Evolutionary conservation across 331 rosid genomes (phyloP).

Genomic region (Rhamnella rubrinervis): DNA sequence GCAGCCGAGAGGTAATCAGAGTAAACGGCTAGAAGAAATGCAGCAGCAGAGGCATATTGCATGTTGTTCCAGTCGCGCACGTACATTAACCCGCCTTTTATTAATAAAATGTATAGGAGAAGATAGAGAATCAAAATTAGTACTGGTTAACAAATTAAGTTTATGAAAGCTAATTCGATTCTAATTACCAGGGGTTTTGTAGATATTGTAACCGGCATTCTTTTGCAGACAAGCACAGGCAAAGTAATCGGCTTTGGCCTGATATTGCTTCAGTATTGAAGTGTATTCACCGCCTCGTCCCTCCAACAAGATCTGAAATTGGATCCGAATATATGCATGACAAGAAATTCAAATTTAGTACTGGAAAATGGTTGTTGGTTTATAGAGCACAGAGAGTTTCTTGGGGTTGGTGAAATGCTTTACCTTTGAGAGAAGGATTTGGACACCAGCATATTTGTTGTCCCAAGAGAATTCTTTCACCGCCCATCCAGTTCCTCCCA

Average conservation of each 20-base stretch:
- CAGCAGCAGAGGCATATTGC: conserved; percentile 72
- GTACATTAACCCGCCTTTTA: conserved; percentile 66
- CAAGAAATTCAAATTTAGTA: too few species aligned
- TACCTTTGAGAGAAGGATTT: conserved; percentile 74
- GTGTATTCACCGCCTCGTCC: conserved; percentile 60
- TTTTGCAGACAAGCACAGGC: conserved; percentile 72
- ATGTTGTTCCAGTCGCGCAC: conserved; percentile 79
- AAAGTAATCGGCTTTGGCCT: conserved; percentile 81
- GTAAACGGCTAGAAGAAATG: conserved; percentile 66
- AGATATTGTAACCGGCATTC: conserved; percentile 75
- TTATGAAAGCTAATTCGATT: background rate
- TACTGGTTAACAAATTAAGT: too few species aligned
- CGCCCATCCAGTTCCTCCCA: conserved; percentile 90
- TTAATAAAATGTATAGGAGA: background rate
- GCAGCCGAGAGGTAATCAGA: conserved; percentile 54
- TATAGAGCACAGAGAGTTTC: too few species aligned
- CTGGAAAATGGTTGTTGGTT: too few species aligned
- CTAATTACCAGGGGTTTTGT: conserved; percentile 61
- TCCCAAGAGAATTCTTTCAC: conserved; percentile 87
- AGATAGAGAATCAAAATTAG: background rate
- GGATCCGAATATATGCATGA: background rate
- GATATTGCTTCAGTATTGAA: conserved; percentile 62
- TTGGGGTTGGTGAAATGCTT: too few species aligned
- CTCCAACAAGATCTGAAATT: conserved; percentile 59
- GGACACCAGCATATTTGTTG: conserved; percentile 79